These are phyloP conservation scores for Tricholomella constricta DNA, from an alignment of 768 basidiomycete genomes.

Conservation along the genomic window DNA sequence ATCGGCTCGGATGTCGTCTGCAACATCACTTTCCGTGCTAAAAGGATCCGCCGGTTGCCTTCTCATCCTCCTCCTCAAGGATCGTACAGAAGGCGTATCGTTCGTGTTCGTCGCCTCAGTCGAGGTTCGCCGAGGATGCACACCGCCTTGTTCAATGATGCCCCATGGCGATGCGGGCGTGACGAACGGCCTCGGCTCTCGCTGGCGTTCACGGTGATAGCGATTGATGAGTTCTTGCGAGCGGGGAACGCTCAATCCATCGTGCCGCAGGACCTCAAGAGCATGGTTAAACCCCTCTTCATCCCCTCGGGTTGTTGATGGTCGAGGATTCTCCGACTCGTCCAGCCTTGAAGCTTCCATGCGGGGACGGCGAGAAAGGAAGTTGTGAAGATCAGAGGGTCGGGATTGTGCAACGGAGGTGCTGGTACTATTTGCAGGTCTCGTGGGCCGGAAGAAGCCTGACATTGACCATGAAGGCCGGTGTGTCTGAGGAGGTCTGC, in stretches of 20 bases:
- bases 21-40: not conserved
- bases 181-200: not conserved
- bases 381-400: constrained; percentile 23
- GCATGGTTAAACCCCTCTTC: constrained; percentile 30
- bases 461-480: too few species aligned
- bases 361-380: constrained; percentile 26
- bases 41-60: not conserved
- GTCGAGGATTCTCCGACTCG: constrained; percentile 6
- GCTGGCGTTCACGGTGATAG: constrained; percentile 25
- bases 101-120: not conserved
- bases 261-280: constrained; percentile 34
- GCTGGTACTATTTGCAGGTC: constrained; percentile 8
- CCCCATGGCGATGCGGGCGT: constrained; percentile 15
- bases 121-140: not conserved
- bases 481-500: not conserved
- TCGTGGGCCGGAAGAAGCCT: not conserved
- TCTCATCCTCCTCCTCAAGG: not conserved
- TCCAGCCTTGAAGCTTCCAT: constrained; percentile 31
- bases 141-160: constrained; percentile 7
- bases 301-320: constrained; percentile 11
- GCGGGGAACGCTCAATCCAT: constrained; percentile 28
- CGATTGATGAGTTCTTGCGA: constrained; percentile 32
- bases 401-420: not conserved
- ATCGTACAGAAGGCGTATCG: not conserved
- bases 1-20: constrained; percentile 3